Evolutionary conservation across 495 filamentous ascomycete species (phyloP).

Genomic region (Rostrohypoxylon terebratum): DNA sequence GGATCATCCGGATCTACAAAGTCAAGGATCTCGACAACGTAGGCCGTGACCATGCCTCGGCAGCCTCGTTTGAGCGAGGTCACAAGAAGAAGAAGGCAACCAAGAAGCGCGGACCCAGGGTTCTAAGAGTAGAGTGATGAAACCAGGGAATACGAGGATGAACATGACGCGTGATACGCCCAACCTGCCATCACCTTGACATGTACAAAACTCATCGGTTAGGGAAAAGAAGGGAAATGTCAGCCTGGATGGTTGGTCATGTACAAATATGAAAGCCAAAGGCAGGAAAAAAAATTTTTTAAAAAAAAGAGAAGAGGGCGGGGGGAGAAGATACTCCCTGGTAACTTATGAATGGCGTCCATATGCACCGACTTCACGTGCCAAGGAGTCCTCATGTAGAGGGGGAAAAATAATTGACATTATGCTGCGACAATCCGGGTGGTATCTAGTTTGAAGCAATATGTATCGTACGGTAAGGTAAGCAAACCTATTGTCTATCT

Average conservation of each 20-base stretch:
- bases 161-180: slow-evolving; percentile 8
- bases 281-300: slow-evolving; percentile 8
- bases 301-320: slow-evolving; percentile 13
- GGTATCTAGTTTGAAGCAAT: neutral
- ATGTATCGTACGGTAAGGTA: no score
- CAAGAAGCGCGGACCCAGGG: slow-evolving; percentile 81
- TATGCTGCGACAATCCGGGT: neutral
- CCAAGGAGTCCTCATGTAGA: neutral
- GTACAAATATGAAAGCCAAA: slow-evolving; percentile 32
- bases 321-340: slow-evolving; percentile 14
- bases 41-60: slow-evolving; percentile 86
- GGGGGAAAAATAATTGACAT: neutral
- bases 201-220: slow-evolving; percentile 17
- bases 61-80: slow-evolving; percentile 89
- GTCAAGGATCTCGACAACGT: slow-evolving; percentile 99
- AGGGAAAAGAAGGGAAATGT: slow-evolving; percentile 14
- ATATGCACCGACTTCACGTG: neutral
- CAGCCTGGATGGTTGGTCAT: slow-evolving; percentile 19
- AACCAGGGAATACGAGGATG: neutral
- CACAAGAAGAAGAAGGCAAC: slow-evolving; percentile 91
- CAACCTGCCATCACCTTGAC: slow-evolving; percentile 4
- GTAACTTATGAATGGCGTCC: neutral
- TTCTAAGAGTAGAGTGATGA: slow-evolving; percentile 83
- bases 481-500: no score
- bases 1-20: slow-evolving; percentile 99